Evolutionary conservation across 306 rosid genomes (phyloP), one percentile per base, ranked within the genome.

Genomic region (Vigna nakashimae): DNA sequence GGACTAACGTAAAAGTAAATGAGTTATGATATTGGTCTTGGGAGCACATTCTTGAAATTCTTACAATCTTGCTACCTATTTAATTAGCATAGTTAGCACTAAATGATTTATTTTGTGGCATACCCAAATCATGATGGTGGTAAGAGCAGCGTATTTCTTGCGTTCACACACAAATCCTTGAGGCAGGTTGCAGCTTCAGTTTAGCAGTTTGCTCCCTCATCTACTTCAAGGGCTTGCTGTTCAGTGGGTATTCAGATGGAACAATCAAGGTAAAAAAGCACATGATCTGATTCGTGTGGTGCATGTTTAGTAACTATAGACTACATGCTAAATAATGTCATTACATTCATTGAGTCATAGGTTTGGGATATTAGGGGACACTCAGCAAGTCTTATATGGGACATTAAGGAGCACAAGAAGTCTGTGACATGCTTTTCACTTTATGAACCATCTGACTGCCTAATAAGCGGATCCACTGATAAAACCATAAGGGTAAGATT

Each of bases 91-190:
- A n/a, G 63, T 60, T 49, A 56, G 32, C 68, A 86, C 80, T 60
- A 63, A 76, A 76, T 78, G 52, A 49, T 80, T 62, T 69, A 76
- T 62, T 59, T 80, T 65, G 17, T 78, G 70, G 73, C 26, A 45
- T 85, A 36, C 59, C 53, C 72, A 84, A 78, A 83, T 83, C 73
- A 68, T 83, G 40, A 43, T 76, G 87, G 76, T 72, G 76, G 79
- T 78, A 85, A 84, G 85, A 85, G 82, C 97, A 91, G 97, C 86
- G 94, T 83, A 91, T 91, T 79, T 91, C 97, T 7, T 91, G 94
- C 26, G 97, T 90, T 71, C 97, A 91, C 79, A 85, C 97, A 0
- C 97, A 91, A 90, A 86, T 90, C 78, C 84, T 91, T 18, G 97
- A 91, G 89, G 86, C 81, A 18, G 91, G 92, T 74, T 82, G 82